phyloP scores from a whole-genome alignment of 176 grass and related monocot species.

The Bonia amplexicaulis region DNA sequence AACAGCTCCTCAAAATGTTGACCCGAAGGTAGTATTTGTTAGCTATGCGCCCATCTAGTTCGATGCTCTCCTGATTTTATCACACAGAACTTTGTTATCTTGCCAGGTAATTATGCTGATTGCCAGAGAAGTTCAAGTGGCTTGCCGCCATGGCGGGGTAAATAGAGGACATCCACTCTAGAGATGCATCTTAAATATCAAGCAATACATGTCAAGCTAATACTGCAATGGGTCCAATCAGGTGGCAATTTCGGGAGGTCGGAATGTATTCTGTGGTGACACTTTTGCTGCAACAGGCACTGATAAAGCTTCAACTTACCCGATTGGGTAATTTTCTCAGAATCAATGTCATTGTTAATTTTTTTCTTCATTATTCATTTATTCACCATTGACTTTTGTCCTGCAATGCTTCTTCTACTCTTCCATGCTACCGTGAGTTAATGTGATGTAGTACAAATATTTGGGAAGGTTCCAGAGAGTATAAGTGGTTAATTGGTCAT shows the following conservation, averaged over 20 bases:
- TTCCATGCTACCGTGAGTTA: background rate
- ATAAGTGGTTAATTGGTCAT: background rate
- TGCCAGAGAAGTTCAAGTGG: conserved; percentile 87
- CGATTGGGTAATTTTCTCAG: conserved; percentile 55
- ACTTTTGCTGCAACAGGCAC: conserved; percentile 69
- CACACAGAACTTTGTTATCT: conserved; percentile 7
- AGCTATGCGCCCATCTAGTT: background rate
- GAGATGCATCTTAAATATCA: background rate
- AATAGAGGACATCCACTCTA: background rate
- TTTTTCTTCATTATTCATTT: background rate
- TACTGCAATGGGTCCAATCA: conserved; percentile 30
- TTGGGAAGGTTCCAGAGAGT: background rate
- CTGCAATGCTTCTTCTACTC: background rate
- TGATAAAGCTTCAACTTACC: conserved; percentile 76
- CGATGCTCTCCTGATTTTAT: background rate
- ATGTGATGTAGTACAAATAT: background rate
- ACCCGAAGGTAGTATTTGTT: conserved; percentile 67
- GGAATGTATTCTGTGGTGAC: conserved; percentile 84
- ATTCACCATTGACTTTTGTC: background rate
- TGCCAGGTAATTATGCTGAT: conserved; percentile 79
- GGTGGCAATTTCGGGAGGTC: conserved; percentile 83
- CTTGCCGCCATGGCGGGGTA: conserved; percentile 74
- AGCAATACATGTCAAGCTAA: background rate
- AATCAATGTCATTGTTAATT: background rate
- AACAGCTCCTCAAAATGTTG: conserved; percentile 61